Evolutionary conservation across 768 basidiomycete species (phyloP), one percentile per base, ranked within the genome.

Genomic region (Termitomyces heimii): DNA sequence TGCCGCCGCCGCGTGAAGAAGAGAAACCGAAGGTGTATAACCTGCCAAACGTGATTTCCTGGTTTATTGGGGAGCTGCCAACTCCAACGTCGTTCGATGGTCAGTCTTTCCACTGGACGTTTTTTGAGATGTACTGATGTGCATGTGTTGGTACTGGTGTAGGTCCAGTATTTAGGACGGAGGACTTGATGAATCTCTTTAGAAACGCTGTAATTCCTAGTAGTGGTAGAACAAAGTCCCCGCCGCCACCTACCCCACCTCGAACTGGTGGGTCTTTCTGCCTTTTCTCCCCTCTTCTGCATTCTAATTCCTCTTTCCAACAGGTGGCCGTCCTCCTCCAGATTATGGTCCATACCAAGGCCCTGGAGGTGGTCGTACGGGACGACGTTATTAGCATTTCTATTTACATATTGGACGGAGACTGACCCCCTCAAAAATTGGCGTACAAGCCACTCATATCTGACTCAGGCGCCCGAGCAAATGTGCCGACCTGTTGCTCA

Each of bases 81-180:
- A 46, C 57, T 8, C 54, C 54, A 45, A 9, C 35, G 20, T 47
- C 46, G 18, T 52, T 52, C 9, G 51, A 52, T 52, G 51, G 51
- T 52, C 13, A 52, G 51, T 29, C 12, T 40, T n/a, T 34, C 8
- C 9, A 28, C 10, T 53, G 18, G 29, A 1, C 22, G 16, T 32
- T 24, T 2, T 18, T 1, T 45, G 24, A n/a, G n/a, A n/a, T 43
- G 31, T 49, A 22, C 39, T 14, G 37, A 49, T 48, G 13, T 45
- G n/a, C 31, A 22, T 34, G 20, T 48, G 24, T 16, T 5, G 10
- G 45, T 13, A 26, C 6, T 39, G 24, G 28, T 34, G 52, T 62
- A 95, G 94, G 94, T 4, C 94, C 94, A 9, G 81, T 92, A 39
- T 96, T 96, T 74, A 80, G 91, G 56, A 87, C 89, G 1, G 94